Conservation (phyloP, 2,329 filamentous ascomycete species). For the Scopulariopsis brevicaulis region DNA sequence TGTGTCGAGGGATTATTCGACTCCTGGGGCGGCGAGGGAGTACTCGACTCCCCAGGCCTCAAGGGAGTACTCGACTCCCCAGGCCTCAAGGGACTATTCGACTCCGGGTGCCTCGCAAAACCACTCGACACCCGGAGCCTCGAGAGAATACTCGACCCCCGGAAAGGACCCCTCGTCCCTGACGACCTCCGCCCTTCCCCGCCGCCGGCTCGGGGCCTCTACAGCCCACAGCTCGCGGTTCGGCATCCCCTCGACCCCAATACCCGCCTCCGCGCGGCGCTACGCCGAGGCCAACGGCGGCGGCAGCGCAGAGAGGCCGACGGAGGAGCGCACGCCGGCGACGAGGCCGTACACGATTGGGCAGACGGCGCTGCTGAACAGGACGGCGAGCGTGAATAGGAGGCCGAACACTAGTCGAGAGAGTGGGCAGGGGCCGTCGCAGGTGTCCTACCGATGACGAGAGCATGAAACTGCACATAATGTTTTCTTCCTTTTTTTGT, state of each 20-base stretch:
- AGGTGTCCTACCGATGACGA: constrained; percentile 4
- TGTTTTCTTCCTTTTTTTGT: background rate
- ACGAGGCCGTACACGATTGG: constrained; percentile 32
- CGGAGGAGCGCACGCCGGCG: constrained; percentile 22
- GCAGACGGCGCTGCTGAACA: constrained; percentile 26
- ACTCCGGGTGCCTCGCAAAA: too few species aligned
- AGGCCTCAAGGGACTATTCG: too few species aligned
- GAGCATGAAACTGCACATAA: background rate
- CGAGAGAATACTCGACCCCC: too few species aligned
- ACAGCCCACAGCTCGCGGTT: constrained; percentile 30
- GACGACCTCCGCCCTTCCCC: constrained; percentile 34
- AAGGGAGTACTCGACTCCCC: too few species aligned
- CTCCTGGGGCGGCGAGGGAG: constrained; percentile 8
- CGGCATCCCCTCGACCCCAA: constrained; percentile 10
- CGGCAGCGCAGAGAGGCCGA: constrained; percentile 19
- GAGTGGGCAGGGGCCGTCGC: constrained; percentile 15
- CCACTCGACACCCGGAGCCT: too few species aligned
- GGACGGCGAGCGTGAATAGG: constrained; percentile 32
- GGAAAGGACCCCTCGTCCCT: constrained; percentile 15
- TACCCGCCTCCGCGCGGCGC: constrained; percentile 6
- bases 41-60: too few species aligned
- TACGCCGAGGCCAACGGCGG: constrained; percentile 6
- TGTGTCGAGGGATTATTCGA: constrained; percentile 24
- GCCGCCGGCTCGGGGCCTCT: constrained; percentile 39
- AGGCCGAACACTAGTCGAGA: constrained; percentile 22